These are phyloP conservation scores for Fusarium xylarioides DNA, from an alignment of 2,329 filamentous ascomycete species.

Conservation along the genomic window DNA sequence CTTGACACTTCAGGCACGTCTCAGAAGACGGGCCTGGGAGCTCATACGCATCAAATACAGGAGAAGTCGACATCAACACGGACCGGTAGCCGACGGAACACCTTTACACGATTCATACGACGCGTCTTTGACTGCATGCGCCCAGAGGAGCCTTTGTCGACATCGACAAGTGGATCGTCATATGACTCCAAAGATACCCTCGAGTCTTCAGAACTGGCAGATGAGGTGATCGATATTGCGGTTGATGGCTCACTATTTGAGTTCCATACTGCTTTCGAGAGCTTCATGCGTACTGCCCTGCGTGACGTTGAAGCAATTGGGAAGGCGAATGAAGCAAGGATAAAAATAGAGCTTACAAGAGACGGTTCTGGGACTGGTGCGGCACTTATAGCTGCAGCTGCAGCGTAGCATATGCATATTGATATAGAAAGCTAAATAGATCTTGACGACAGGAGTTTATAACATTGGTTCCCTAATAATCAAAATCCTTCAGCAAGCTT, in stretches of 20 bases:
- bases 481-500: not conserved
- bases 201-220: not conserved
- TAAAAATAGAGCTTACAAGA: conserved; percentile 15
- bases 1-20: not conserved
- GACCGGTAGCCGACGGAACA: rapidly evolving
- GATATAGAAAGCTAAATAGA: not conserved
- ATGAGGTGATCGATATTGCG: not conserved
- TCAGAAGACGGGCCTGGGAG: not conserved
- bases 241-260: conserved; percentile 7
- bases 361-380: conserved; percentile 9
- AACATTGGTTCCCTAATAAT: no score
- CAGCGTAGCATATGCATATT: not conserved
- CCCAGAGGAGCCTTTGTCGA: rapidly evolving
- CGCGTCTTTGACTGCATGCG: not conserved
- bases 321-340: not conserved
- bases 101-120: rapidly evolving
- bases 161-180: not conserved
- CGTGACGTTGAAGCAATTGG: not conserved
- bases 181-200: not conserved
- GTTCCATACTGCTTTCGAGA: conserved; percentile 1
- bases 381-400: conserved; percentile 6
- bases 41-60: not conserved
- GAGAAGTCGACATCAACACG: rapidly evolving
- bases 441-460: not conserved
- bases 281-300: not conserved